Conservation (phyloP, 2,329 filamentous ascomycete genomes). For the Nigrospora osmanthi region DNA sequence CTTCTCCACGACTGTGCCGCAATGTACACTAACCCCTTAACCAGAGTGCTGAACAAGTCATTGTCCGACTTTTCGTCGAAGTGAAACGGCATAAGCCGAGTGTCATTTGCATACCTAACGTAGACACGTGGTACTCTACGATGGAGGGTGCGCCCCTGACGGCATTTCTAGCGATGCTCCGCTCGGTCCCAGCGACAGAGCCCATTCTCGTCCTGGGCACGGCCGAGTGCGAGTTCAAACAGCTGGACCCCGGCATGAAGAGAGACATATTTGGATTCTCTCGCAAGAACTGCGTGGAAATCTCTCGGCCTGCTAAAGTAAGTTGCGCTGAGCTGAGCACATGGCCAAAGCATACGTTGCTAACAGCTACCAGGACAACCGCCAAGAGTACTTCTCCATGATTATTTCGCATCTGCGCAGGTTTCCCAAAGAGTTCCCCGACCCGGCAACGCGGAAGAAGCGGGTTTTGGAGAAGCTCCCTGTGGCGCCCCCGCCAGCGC, state of each 20-base stretch:
- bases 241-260: conserved; percentile 57
- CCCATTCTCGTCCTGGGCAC: conserved; percentile 85
- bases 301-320: conserved; percentile 59
- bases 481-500: conserved; percentile 64
- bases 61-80: conserved; percentile 86
- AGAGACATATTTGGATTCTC: conserved; percentile 82
- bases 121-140: conserved; percentile 76
- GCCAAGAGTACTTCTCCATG: conserved; percentile 71
- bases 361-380: conserved; percentile 35
- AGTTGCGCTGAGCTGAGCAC: conserved; percentile 14
- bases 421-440: conserved; percentile 77
- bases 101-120: conserved; percentile 87
- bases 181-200: conserved; percentile 80
- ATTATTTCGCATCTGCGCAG: conserved; percentile 72
- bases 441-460: conserved; percentile 79
- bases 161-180: conserved; percentile 76
- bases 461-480: conserved; percentile 71
- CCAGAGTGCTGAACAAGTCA: conserved; percentile 71
- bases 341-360: too few relatives aligned
- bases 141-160: conserved; percentile 59
- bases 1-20: neutral
- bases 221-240: conserved; percentile 59
- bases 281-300: conserved; percentile 64
- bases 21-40: conserved; percentile 14
- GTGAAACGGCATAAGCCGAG: conserved; percentile 91